Evolutionary conservation across 139 green algal species (phyloP).

Genomic region (Micractinium sp.): DNA sequence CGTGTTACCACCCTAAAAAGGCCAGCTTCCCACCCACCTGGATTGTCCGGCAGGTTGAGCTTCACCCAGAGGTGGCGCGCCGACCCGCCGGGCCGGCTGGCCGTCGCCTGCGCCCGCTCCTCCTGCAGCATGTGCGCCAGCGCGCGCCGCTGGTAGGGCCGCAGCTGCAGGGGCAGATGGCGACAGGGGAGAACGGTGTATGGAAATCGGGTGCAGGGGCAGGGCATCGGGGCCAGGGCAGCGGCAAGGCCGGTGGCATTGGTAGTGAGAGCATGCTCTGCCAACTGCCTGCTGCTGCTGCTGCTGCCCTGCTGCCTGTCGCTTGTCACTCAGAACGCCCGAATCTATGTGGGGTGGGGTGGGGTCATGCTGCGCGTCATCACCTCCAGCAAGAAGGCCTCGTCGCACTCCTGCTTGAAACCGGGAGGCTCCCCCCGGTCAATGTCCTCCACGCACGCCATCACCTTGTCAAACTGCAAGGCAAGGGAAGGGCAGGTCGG

Average conservation of each 20-base stretch:
- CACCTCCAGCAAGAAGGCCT: slow-evolving; percentile 16
- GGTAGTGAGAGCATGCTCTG: not conserved
- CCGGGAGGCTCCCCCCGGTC: slow-evolving; percentile 47
- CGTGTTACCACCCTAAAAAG: no score
- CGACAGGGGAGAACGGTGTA: no score
- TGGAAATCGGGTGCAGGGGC: no score
- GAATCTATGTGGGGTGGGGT: no score
- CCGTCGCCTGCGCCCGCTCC: slow-evolving; percentile 16
- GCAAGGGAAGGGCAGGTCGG: no score
- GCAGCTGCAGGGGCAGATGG: slow-evolving; percentile 16
- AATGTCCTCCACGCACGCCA: slow-evolving; percentile 73
- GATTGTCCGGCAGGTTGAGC: slow-evolving; percentile 15
- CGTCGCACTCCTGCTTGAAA: slow-evolving; percentile 22
- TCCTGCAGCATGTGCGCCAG: slow-evolving; percentile 30
- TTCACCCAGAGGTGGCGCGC: slow-evolving; percentile 41
- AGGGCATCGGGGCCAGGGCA: no score
- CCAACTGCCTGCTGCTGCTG: no score
- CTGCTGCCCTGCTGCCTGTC: no score
- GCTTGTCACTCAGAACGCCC: no score
- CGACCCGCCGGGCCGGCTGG: slow-evolving; percentile 11
- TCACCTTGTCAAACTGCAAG: slow-evolving; percentile 34
- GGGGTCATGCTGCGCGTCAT: no score
- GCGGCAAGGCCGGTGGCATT: no score
- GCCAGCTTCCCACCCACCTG: not conserved
- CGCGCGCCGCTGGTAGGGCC: slow-evolving; percentile 35